Evolutionary conservation across 371 early-diverging fungal species (phyloP).

Genomic region (Smittium mucronatum): DNA sequence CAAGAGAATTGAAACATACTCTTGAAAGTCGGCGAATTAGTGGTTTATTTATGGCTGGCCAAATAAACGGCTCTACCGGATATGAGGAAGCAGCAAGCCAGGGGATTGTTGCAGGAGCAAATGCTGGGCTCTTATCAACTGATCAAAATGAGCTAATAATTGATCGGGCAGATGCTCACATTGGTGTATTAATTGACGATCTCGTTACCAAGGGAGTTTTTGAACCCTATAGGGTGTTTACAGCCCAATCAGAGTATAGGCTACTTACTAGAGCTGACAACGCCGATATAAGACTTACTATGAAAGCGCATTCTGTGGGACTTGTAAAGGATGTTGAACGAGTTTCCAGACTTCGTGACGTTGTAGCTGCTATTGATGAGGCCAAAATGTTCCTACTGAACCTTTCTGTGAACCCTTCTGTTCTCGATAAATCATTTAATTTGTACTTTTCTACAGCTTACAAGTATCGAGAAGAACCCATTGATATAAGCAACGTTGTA

Average conservation of each 20-base stretch:
- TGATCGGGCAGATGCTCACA: slow-evolving; percentile 66
- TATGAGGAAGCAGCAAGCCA: slow-evolving; percentile 84
- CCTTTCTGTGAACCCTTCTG: neutral
- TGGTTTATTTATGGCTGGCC: slow-evolving; percentile 71
- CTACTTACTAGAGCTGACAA: slow-evolving; percentile 64
- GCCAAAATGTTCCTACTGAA: neutral
- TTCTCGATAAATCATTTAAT: neutral
- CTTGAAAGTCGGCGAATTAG: slow-evolving; percentile 63
- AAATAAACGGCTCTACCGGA: slow-evolving; percentile 81
- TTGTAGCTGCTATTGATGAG: neutral
- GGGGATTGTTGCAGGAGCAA: slow-evolving; percentile 73
- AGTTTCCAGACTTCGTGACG: neutral
- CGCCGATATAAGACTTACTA: slow-evolving; percentile 63
- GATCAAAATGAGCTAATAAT: slow-evolving; percentile 44
- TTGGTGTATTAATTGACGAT: slow-evolving; percentile 78
- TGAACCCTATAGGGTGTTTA: slow-evolving; percentile 77
- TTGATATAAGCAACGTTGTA: neutral
- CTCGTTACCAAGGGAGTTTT: slow-evolving; percentile 69
- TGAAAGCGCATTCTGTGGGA: slow-evolving; percentile 28
- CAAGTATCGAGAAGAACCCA: no score
- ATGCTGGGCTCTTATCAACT: slow-evolving; percentile 48
- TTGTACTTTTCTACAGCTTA: neutral
- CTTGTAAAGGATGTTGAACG: slow-evolving; percentile 16
- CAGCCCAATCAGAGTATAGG: slow-evolving; percentile 72
- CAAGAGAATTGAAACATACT: slow-evolving; percentile 60